Base-by-base conservation (phyloP, 768 basidiomycete species). In the Flagelloscypha sp. region DNA sequence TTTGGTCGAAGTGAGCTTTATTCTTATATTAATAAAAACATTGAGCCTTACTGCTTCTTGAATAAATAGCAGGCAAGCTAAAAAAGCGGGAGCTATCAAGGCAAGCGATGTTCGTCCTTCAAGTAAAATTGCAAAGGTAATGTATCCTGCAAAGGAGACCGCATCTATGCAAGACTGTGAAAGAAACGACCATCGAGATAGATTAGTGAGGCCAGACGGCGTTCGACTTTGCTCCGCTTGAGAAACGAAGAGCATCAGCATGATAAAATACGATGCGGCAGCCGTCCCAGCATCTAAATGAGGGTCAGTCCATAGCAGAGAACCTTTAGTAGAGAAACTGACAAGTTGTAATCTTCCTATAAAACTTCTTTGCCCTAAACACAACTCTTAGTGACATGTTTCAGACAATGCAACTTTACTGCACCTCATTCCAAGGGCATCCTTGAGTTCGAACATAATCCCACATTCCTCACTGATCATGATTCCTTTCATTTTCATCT, bases 101-200 rank as follows among this genome's bases (percentile, higher is more conserved):
- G 87, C 79, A 16, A 94, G 56, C 1, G 87, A 88, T 2, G 87
- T 74, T 20, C 79, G 63, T 27, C 88, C 88, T 42, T 92, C 84
- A 3, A 84, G 78, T 24, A 92, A 60, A 37, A 93, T 82, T 4
- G 85, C 87, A 39, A 94, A 81, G 0, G 88, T 92, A 36, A 92
- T 77, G 48, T 93, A 87, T 0, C 83, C 84, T 13, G 85, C 84
- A 52, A 94, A 93, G 1, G 84, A 77, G 27, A 89, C 77, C 0
- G 84, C 74, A 50, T 95, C 90, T 13, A 86, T 71, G 1, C 79
- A 72, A 5, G 81, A 73, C 55, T 92, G 87, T 5, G 78, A 61
- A 15, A 89, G 64, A 52, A 93, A 88, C 1, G 80, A 75, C 81
- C 85, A 90, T 6, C 83, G 65, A 2, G 88, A 93, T 7, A 92